Base-by-base conservation (phyloP, 176 grass and related monocot genomes). In the Urochloa ruziziensis region DNA sequence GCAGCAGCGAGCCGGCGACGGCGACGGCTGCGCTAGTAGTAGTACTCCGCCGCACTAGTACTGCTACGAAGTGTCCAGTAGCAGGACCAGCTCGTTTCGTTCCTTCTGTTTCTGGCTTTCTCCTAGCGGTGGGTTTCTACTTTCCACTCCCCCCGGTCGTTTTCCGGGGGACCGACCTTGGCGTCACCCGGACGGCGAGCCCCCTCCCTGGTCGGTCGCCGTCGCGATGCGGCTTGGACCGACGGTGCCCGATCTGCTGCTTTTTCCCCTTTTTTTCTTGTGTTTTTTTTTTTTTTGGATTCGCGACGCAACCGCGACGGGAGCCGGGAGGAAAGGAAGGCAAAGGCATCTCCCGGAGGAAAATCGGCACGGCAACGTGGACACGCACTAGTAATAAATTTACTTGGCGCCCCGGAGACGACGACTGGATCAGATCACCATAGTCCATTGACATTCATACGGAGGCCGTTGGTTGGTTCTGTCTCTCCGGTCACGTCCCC, bases 301-400 rank as follows among this genome's bases (percentile, higher is more conserved):
- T 43, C 24, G 43, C 7, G 69, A 72, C 42, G 69, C 2, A 28
- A 46, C 67, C 40, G 39, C 4, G 36, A 7, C 24, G 57, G 35
- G 1, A 23, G 54, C 56, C 53, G 2, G 15, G 16, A 51, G 10
- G 25, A 24, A 6, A 64, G 30, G 10, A 33, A 19, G 6, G 27
- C 7, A 61, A 4, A 23, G 44, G 4, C 39, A 40, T n/a, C 36
- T 3, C 4, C 36, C 36, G 19, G 4, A 6, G 18, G 29, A 33
- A 65, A 66, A 66, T 24, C 4, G 46, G 78, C 78, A 67, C 78
- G 78, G 62, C 46, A 39, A 37, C 48, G 78, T 80, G 78, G 78
- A 67, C 78, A 6, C 0, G 44, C 62, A n/a, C 24, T 67, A 39
- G 46, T n/a, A n/a, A n/a, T n/a, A n/a, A n/a, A n/a, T 80, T 80